A percentile compares a stretch with the other conserved stretches of the same genome.
These are phyloP conservation scores for Ploettnerulaceae sp. DNA, from an alignment of 2,329 filamentous ascomycete genomes.

Conservation along the genomic window DNA sequence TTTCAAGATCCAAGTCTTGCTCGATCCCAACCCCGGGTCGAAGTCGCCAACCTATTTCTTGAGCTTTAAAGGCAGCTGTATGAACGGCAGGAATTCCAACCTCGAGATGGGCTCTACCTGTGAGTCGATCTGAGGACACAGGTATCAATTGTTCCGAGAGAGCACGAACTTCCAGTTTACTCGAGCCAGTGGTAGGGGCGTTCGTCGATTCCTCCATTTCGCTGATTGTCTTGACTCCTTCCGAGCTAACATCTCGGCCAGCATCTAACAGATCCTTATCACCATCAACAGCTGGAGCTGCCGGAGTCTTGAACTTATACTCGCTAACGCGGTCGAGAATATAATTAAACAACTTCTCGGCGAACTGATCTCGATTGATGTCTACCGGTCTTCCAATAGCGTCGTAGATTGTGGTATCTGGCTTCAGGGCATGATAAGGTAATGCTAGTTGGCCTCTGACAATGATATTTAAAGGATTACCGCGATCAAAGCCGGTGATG, in stretches of 20 bases:
- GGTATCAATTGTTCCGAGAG: slow-evolving; percentile 52
- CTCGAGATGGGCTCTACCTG: slow-evolving; percentile 67
- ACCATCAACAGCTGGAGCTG: slow-evolving; percentile 70
- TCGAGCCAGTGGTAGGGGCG: slow-evolving; percentile 48
- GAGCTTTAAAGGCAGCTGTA: slow-evolving; percentile 72
- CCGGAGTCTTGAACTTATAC: slow-evolving; percentile 74
- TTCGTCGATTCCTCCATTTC: slow-evolving; percentile 63
- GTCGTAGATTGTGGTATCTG: slow-evolving; percentile 88
- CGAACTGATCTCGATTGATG: slow-evolving; percentile 69
- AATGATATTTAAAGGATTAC: slow-evolving; percentile 88
- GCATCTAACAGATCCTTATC: slow-evolving; percentile 77
- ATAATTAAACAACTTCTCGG: slow-evolving; percentile 92
- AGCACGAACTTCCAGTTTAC: slow-evolving; percentile 12
- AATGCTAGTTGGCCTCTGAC: slow-evolving; percentile 86
- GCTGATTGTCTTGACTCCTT: slow-evolving; percentile 66
- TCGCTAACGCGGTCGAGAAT: slow-evolving; percentile 86
- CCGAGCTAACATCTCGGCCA: slow-evolving; percentile 70
- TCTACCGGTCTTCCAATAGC: slow-evolving; percentile 73
- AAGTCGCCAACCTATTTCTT: slow-evolving; percentile 77
- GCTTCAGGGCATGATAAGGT: slow-evolving; percentile 74
- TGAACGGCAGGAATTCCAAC: slow-evolving; percentile 63
- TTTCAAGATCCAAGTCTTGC: slow-evolving; percentile 66
- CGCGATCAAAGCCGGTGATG: slow-evolving; percentile 91
- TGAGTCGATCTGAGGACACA: slow-evolving; percentile 62
- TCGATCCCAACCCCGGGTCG: slow-evolving; percentile 57